phyloP scores from a whole-genome alignment of 129 eudicot species.

The Arctium minus region DNA sequence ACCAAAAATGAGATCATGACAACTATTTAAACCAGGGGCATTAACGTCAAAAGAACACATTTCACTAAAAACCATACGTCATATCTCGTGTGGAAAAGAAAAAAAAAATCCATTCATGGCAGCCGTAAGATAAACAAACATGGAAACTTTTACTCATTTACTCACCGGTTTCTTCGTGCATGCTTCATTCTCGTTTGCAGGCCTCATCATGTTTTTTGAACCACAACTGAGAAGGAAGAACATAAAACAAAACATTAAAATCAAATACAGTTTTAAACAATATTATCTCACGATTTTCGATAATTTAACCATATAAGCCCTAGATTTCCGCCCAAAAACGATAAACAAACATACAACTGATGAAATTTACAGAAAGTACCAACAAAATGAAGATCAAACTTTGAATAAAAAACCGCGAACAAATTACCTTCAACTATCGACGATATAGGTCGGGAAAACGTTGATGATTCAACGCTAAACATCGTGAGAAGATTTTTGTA shows the following conservation, averaged over 20 bases:
- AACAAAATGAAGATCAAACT: background rate
- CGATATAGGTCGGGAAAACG: background rate
- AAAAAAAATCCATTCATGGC: background rate
- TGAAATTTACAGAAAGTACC: background rate
- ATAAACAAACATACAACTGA: background rate
- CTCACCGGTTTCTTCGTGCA: slow-evolving; percentile 15
- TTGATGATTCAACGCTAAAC: background rate
- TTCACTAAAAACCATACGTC: background rate
- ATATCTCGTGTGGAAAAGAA: background rate
- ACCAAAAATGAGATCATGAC: background rate
- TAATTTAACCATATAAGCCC: background rate
- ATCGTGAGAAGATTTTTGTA: background rate
- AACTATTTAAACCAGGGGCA: background rate
- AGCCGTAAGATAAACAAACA: background rate
- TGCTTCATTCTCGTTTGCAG: slow-evolving; percentile 4
- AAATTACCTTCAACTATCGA: slow-evolving; percentile 2
- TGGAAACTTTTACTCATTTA: background rate
- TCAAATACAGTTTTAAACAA: background rate
- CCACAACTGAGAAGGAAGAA: background rate
- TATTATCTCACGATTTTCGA: background rate
- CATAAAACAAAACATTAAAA: background rate
- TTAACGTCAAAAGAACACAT: background rate
- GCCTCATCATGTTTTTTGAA: background rate
- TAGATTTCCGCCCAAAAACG: background rate
- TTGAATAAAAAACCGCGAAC: background rate